Conservation (phyloP, 1,284 basidiomycete genomes). For the Malassezia globosa region DNA sequence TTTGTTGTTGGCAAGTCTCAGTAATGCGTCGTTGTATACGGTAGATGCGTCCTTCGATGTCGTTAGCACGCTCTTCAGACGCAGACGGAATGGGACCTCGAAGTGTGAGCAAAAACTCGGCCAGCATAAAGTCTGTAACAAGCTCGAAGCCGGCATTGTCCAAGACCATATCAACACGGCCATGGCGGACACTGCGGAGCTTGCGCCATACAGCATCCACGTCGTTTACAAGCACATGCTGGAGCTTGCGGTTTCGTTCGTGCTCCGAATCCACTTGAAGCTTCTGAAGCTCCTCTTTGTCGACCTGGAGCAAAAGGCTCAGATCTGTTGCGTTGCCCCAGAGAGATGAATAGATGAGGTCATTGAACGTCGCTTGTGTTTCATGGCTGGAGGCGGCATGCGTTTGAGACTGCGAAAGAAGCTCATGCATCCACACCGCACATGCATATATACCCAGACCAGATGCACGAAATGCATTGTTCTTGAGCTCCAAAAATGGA, state of each 20-base stretch:
- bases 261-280: conserved; percentile 66
- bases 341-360: conserved; percentile 72
- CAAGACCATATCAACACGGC: conserved; percentile 72
- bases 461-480: conserved; percentile 68
- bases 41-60: background rate
- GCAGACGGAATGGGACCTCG: conserved; percentile 8
- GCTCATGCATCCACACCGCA: conserved; percentile 27
- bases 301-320: conserved; percentile 67
- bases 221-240: conserved; percentile 76
- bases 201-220: conserved; percentile 66
- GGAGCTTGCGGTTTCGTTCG: conserved; percentile 37
- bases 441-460: conserved; percentile 56
- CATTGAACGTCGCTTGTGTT: conserved; percentile 59
- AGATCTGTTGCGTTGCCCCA: conserved; percentile 61
- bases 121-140: conserved; percentile 85
- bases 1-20: background rate
- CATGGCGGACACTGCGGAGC: conserved; percentile 55
- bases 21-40: background rate
- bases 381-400: background rate
- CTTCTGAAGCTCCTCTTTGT: conserved; percentile 64
- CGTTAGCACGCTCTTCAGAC: background rate
- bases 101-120: conserved; percentile 58
- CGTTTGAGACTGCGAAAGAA: conserved; percentile 23
- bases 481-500: conserved; percentile 72
- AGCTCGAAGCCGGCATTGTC: conserved; percentile 91